Conservation (phyloP, 2,329 filamentous ascomycete species). For the Pseudopyrenochaeta lycopersici region DNA sequence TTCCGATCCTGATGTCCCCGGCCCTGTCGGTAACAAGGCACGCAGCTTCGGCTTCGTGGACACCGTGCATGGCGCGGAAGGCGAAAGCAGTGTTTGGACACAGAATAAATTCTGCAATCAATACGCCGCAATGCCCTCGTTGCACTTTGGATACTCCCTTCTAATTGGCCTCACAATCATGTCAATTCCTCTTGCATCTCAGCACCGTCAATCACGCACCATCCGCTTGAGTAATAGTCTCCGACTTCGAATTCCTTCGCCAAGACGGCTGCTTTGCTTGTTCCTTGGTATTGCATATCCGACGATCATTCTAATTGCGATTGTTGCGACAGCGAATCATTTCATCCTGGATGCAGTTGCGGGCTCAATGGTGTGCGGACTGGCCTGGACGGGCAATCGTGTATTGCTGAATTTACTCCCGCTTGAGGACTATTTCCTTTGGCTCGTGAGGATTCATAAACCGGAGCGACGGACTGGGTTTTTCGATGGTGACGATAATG, state of each 20-base stretch:
- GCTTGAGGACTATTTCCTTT: slow-evolving; percentile 74
- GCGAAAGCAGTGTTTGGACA: slow-evolving; percentile 75
- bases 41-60: slow-evolving; percentile 69
- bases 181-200: slow-evolving; percentile 68
- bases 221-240: slow-evolving; percentile 37
- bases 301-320: slow-evolving; percentile 70
- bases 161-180: slow-evolving; percentile 75
- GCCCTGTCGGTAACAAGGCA: slow-evolving; percentile 65
- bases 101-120: slow-evolving; percentile 79
- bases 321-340: slow-evolving; percentile 77
- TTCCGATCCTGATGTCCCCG: slow-evolving; percentile 62
- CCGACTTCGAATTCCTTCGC: slow-evolving; percentile 54
- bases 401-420: slow-evolving; percentile 70
- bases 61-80: slow-evolving; percentile 65
- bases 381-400: slow-evolving; percentile 68
- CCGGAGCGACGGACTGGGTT: slow-evolving; percentile 50
- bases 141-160: slow-evolving; percentile 79
- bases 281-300: slow-evolving; percentile 70
- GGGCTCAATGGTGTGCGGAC: slow-evolving; percentile 69
- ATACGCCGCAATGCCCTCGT: slow-evolving; percentile 79
- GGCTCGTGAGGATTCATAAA: slow-evolving; percentile 71
- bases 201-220: slow-evolving; percentile 57
- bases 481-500: slow-evolving; percentile 31
- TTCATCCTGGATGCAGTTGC: slow-evolving; percentile 76
- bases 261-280: slow-evolving; percentile 61